These are phyloP conservation scores for Naganishia kalamii DNA, from an alignment of 768 basidiomycete genomes.

Conservation along the genomic window DNA sequence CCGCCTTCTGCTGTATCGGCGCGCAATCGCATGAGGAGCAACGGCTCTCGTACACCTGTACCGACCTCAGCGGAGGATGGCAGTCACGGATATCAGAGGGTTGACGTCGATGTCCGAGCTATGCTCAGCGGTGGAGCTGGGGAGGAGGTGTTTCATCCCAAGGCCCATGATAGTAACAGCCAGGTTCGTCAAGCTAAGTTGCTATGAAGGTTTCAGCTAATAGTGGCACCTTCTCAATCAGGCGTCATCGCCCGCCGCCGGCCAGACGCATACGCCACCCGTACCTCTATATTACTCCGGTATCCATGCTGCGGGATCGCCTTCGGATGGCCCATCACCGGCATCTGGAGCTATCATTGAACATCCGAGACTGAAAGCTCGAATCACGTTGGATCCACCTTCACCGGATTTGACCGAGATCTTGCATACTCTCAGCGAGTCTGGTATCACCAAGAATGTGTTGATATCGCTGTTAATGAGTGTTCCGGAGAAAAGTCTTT, in stretches of 20 bases:
- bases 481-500: conserved; percentile 42
- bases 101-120: conserved; percentile 12
- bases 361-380: conserved; percentile 3
- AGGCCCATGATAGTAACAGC: conserved; percentile 14
- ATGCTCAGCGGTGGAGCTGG: conserved; percentile 11
- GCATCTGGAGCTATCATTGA: conserved; percentile 35
- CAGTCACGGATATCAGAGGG: conserved; percentile 6
- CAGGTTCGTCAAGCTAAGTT: not conserved
- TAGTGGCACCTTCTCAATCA: not conserved
- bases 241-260: not conserved
- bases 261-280: conserved; percentile 14
- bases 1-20: conserved; percentile 16
- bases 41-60: conserved; percentile 3
- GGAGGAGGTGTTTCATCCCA: conserved; percentile 26
- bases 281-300: conserved; percentile 18
- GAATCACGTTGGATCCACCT: conserved; percentile 20
- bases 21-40: conserved; percentile 10
- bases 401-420: conserved; percentile 37
- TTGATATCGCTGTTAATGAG: conserved; percentile 45
- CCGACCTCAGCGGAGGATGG: conserved; percentile 10
- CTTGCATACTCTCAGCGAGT: conserved; percentile 44
- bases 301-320: conserved; percentile 18
- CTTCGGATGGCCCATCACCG: conserved; percentile 32
- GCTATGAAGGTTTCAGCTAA: not conserved
- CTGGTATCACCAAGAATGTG: conserved; percentile 44